A percentile compares a stretch with the other conserved stretches of the same genome.
phyloP scores from a whole-genome alignment of 805 yeast species.

The Barnettozyma sp. region DNA sequence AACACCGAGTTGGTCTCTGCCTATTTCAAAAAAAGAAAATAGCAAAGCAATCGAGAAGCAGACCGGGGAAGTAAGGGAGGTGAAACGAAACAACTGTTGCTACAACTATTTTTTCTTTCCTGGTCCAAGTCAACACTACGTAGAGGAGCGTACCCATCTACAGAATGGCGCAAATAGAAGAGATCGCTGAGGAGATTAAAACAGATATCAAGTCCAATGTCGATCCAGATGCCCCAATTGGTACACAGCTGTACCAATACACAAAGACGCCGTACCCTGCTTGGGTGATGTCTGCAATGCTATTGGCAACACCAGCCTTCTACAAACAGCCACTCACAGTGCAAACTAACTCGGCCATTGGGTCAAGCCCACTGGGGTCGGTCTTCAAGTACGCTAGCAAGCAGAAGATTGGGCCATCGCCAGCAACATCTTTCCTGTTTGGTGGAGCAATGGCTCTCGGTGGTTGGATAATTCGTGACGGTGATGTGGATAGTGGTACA shows the following conservation, averaged over 20 bases:
- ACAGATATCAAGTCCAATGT: conserved; percentile 9
- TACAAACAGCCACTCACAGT: conserved; percentile 28
- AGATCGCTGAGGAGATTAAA: conserved; percentile 17
- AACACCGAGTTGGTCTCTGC: too few relatives aligned
- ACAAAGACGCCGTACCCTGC: conserved; percentile 43
- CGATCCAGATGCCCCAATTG: conserved; percentile 11
- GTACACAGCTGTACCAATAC: conserved; percentile 25
- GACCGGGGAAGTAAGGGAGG: too few relatives aligned
- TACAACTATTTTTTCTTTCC: too few relatives aligned
- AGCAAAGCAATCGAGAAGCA: too few relatives aligned
- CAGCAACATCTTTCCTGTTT: conserved; percentile 41
- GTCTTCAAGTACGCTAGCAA: conserved; percentile 4
- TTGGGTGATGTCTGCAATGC: conserved; percentile 31
- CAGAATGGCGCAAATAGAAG: conserved; percentile 22
- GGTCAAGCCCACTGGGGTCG: conserved; percentile 3
- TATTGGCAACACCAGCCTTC: conserved; percentile 33
- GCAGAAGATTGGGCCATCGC: conserved; percentile 28
- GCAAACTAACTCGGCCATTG: conserved; percentile 2
- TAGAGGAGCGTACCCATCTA: too few relatives aligned
- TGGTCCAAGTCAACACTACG: too few relatives aligned
- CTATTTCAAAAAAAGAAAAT: background rate
- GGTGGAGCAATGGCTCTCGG: conserved; percentile 60
- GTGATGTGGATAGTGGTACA: conserved; percentile 70
- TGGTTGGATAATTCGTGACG: conserved; percentile 68
- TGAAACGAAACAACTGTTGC: too few relatives aligned